Evolutionary conservation across 1,284 basidiomycete genomes (phyloP), one percentile per base, ranked within the genome.

Genomic region (Fomitopsis palustris): DNA sequence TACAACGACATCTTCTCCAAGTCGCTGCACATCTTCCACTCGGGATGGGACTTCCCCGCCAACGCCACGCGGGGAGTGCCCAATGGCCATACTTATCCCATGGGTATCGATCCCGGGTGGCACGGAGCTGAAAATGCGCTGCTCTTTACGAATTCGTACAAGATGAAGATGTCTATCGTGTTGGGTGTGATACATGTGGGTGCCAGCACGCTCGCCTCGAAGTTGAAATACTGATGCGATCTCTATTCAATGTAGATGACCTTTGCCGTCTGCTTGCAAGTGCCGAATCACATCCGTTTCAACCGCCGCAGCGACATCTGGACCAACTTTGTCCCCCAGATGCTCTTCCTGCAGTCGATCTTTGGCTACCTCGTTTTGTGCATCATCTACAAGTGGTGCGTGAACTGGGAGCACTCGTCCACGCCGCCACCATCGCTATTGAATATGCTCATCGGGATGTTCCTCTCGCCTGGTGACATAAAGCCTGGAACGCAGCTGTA

Each of bases 101-200:
- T 99, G 67, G 97, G 97, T 66, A 75, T 99, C 65, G 97, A 99
- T 74, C 95, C 96, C 49, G 88, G 79, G 57, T 99, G 97, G 97
- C 95, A 98, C 73, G 95, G 90, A 37, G 83, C 96, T 9, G 93
- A 95, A 67, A 99, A 99, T 72, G 81, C 81, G 1, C 82, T 99
- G 60, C 88, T 98, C 58, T 99, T 99, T 75, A 93, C 92, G 63
- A 99, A 99, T 76, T 98, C 96, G 58, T 96, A 97, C 82, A 99
- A 99, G 88, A 99, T 99, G 97, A 99, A 99, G 81, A 96, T 99
- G 95, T 94, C 95, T 17, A 91, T 99, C 71, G 87, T 99, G 57
- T 78, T 99, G 60, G 97, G 97, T 76, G 96, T 99, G 65, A 91
- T 93, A 65, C 97, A 99, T 75, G 95, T 96, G 75, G 62, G 91